Base-by-base conservation (phyloP, 2,329 filamentous ascomycete species). In the Cladosporium sp. region DNA sequence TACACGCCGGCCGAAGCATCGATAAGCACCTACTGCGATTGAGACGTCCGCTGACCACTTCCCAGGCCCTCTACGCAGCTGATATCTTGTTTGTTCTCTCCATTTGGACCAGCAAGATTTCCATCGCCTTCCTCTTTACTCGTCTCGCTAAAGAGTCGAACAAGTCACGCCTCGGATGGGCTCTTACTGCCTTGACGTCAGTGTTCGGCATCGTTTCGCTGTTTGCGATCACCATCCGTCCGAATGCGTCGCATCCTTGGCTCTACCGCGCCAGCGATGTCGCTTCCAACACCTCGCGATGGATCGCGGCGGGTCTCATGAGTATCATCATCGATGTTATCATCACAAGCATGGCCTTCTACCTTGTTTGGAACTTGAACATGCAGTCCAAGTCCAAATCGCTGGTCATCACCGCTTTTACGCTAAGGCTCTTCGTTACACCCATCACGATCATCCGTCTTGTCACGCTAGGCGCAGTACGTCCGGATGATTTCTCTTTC, bases 31-130 rank as follows among this genome's bases (percentile, higher is more conserved):
- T 13, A 12, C 18, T 7, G 7, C 22, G 22, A 27, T 27, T 27
- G 22, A n/a, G n/a, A n/a, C n/a, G 13, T 7, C 27, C 18, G 36
- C 35, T 48, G 25, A 48, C 11, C 22, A 5, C 12, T 25, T 13
- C 9, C 8, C 25, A 57, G 55, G 18, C 49, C 15, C 16, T 58
- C 13, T 58, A 56, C 30, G 53, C 54, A 3, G 49, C 40, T 13
- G 55, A 55, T 13, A 27, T 58, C 33, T 30, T 58, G 11, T 55
- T 49, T 25, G 20, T 57, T 4, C 4, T 49, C 16, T 45, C 54
- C n/a, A 30, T 56, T 2, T 58, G 47, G 33, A 38, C 51, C 39
- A 46, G 56, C 25, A 56, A 53, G 53, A 35, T 56, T 13, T 54
- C 56, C 18, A 39, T 58, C 13, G 35, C 47, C 13, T 40, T 49